phyloP scores from a whole-genome alignment of 2,329 filamentous ascomycete genomes.

The Ophiocordyceps camponoti-floridani region DNA sequence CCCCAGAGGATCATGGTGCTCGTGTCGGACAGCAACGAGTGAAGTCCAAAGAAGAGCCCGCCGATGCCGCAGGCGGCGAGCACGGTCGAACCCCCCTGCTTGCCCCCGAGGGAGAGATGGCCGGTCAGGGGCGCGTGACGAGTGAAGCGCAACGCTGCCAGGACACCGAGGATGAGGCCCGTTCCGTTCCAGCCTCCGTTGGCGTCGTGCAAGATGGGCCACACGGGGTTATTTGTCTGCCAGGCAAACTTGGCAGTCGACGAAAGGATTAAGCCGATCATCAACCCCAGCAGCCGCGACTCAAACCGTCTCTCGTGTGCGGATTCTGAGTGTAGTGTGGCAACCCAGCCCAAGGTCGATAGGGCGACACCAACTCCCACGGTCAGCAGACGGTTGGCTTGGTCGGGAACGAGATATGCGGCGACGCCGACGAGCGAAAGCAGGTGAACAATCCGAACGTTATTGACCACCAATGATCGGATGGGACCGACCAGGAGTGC shows the following conservation, averaged over 20 bases:
- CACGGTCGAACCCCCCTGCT: constrained; percentile 43
- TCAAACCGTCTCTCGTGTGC: constrained; percentile 61
- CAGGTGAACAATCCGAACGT: constrained; percentile 55
- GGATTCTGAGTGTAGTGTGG: constrained; percentile 63
- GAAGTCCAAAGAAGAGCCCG: constrained; percentile 73
- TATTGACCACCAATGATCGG: constrained; percentile 47
- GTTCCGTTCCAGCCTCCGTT: constrained; percentile 90
- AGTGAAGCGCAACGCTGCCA: constrained; percentile 62
- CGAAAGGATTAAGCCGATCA: constrained; percentile 67
- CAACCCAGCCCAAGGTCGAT: constrained; percentile 69
- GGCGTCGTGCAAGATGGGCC: constrained; percentile 77
- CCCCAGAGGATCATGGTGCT: constrained; percentile 99
- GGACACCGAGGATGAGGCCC: constrained; percentile 56
- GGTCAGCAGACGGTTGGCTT: constrained; percentile 58
- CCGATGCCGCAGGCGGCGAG: constrained; percentile 64
- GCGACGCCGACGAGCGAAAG: constrained; percentile 62
- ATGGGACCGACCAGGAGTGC: constrained; percentile 57
- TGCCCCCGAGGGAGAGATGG: constrained; percentile 14
- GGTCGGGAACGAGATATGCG: constrained; percentile 59
- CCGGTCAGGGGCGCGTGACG: constrained; percentile 37
- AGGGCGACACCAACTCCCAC: constrained; percentile 68
- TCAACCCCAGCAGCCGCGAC: constrained; percentile 62
- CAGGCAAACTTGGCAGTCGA: constrained; percentile 84
- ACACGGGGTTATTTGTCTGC: constrained; percentile 89
- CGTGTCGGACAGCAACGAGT: constrained; percentile 86